Base-by-base conservation (phyloP, 1,139 yeast species). In the Magnusiomyces starmeri region DNA sequence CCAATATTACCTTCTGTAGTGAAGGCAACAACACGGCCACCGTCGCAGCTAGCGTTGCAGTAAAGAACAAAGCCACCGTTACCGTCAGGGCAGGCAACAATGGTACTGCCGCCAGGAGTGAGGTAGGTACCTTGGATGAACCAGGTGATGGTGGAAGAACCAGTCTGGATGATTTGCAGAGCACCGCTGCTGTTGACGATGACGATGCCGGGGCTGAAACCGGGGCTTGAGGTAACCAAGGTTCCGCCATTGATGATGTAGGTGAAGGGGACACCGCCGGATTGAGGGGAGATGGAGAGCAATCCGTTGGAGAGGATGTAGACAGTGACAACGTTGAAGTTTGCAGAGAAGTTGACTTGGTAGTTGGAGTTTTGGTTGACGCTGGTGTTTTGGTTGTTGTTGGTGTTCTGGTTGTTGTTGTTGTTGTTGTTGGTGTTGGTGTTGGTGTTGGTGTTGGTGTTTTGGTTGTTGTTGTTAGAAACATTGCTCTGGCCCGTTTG, bases 61-160 rank as follows among this genome's bases (percentile, higher is more conserved):
- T 32, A 44, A n/a, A 44, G 27, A 21, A 10, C 20, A 12, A 16
- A 29, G 25, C 8, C 20, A 12, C 40, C 40, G 12, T 12, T 44
- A 12, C 26, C 35, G 25, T 44, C 47, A 44, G 40, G 20, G n/a
- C 47, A 44, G 24, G 40, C 40, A 32, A 27, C 14, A 32, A 44
- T 44, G 18, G 47, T 44, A 4, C 32, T 39, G 18, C 47, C 47
- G 20, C 39, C 29, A 2, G 47, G 24, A 18, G 24, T 21, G 12
- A 44, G 27, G 8, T 44, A 35, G 7, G 40, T 40, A 14, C 24
- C 24, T 12, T 18, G 27, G 21, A 29, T 27, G 14, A 35, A 14
- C 47, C 47, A 44, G 21, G 35, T 22, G 18, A n/a, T 18, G n/a
- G 37, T 14, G 4, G 37, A 32, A 32, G 37, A 32, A 32, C 37